Evolutionary conservation across 495 filamentous ascomycete species (phyloP), one percentile per base, ranked within the genome.

Genomic region (Penicillium cinerascens): DNA sequence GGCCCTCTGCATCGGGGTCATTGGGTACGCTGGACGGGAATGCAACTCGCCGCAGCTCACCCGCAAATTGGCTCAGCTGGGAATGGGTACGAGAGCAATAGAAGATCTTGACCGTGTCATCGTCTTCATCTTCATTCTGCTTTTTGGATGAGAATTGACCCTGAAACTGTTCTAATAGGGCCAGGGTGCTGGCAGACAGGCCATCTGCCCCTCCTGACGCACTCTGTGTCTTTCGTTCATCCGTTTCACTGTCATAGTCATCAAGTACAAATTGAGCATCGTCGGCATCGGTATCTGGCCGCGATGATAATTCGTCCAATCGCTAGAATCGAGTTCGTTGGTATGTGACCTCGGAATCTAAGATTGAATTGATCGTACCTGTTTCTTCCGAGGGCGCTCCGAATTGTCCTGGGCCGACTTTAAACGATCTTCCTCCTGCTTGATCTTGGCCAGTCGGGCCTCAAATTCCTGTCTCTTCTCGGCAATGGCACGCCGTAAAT

Each of bases 61-160:
- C 82, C n/a, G 91, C 85, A 63, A 98, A 97, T 68, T 98, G 93
- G 4, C 87, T 87, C 17, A 97, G 70, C 61, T 98, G 93, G 0
- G 93, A 97, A 61, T 98, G 93, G 2, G 93, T 98, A 59, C 93
- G 78, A 13, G 93, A 97, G 51, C 92, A 96, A 66, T 88, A 97
- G 66, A 88, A 96, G 22, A 98, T 88, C 78, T 90, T 92, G 17
- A 85, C 74, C 42, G 84, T 77, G 21, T 79, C 78, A 10, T 74
- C 62, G 47, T 74, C 62, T 47, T 72, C 65, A 13, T 78, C 76
- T 39, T 77, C 72, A 6, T 75, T 69, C 27, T 79, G 74, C 5
- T 79, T 75, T 49, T 71, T 43, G 1, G 55, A 51, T 3, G 68
- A 62, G n/a, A 59, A 51, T 27, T 69, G 58, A 2, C 69, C 70